These are phyloP conservation scores for Trichoderma sp. DNA, from an alignment of 2,329 filamentous ascomycete genomes.

Conservation along the genomic window DNA sequence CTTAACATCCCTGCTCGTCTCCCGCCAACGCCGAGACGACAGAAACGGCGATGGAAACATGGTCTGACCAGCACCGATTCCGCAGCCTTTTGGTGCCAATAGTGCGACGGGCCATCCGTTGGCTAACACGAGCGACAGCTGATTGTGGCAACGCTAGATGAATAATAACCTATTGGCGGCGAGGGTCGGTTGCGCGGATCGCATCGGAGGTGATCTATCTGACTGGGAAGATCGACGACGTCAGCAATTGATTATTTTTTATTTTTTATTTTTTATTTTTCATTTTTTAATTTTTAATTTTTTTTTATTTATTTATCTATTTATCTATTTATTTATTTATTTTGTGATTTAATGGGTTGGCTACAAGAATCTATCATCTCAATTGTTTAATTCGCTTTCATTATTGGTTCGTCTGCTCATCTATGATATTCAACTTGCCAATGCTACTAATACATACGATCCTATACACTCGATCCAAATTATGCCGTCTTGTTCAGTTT, in stretches of 20 bases:
- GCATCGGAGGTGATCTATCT: conserved; percentile 27
- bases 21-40: background rate
- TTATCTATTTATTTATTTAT: too few species aligned
- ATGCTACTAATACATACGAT: background rate
- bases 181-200: conserved; percentile 4
- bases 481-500: background rate
- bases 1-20: background rate
- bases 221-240: background rate
- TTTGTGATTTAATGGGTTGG: too few species aligned
- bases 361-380: too few species aligned
- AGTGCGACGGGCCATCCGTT: background rate
- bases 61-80: background rate
- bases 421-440: too few species aligned
- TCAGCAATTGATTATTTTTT: background rate
- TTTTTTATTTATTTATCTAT: too few species aligned
- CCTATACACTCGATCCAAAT: background rate
- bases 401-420: background rate
- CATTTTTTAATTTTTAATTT: background rate
- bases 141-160: conserved; percentile 11
- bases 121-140: background rate
- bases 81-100: background rate
- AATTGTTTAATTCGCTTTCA: too few species aligned
- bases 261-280: background rate
- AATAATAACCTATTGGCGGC: background rate
- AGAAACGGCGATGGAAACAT: background rate